Base-by-base conservation (phyloP, 2,329 filamentous ascomycete species). In the Ophiostoma piceae region DNA sequence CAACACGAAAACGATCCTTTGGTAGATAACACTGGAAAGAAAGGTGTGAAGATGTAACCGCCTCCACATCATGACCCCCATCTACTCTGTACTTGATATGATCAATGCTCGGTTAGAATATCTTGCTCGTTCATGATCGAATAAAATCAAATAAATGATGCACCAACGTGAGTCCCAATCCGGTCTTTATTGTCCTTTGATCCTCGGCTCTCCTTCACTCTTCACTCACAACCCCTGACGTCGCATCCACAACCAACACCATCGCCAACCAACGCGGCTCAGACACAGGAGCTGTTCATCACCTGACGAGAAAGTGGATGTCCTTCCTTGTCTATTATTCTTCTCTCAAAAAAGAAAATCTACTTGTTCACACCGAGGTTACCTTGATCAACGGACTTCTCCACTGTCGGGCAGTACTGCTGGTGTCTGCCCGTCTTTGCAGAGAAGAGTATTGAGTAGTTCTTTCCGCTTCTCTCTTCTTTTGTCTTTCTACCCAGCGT, bases 351-450 rank as follows among this genome's bases (percentile, higher is more conserved):
- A 29, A 1, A 29, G n/a, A 62, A 37, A 64, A 64, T 64, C 60
- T 19, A 57, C 51, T 57, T 57, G 29, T 64, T 16, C 66, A 54
- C 67, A 68, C 67, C 67, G 67, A 68, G 47, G 67, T 68, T 68
- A 54, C 67, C 67, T 68, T 60, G 67, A 60, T 35, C 67, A 47
- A 51, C 43, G 22, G 41, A 9, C 26, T 51, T 26, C 41, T 67
- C 66, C 65, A 67, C 65, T 8, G 8, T 7, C 12, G 4, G n/a
- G 11, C 26, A 1, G 5, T 16, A 41, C 14, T 35, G 60, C 6
- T 35, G 35, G 5, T 35, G 35, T 35, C 35, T 35, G 35, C 51
- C 16, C 11, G 11, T 14, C 51, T 22, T 3, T 26, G 51, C 22
- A 11, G n/a, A 5, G 11, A 29, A 29, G 26, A 29, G 26, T 29